Evolutionary conservation across 2,329 filamentous ascomycete genomes (phyloP), one percentile per base, ranked within the genome.

Genomic region (Sporothrix protearum): DNA sequence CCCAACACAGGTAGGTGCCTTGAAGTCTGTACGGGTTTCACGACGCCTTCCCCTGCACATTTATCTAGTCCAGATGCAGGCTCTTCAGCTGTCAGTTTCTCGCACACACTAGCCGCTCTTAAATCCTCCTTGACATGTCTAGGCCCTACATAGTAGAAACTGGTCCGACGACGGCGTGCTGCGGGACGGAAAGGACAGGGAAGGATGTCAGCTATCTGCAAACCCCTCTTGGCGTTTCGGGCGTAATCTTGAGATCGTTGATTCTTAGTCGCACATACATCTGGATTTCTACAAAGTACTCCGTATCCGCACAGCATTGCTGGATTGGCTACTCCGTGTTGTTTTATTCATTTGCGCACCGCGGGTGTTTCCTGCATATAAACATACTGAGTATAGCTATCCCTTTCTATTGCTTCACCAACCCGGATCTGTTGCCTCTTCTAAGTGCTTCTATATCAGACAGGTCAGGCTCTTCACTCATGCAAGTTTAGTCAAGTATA

Each of bases 391-490:
- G 36, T 45, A 14, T 63, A n/a, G n/a, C n/a, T n/a, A n/a, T n/a
- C n/a, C n/a, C 10, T 28, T 9, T 7, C n/a, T 28, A 12, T 14
- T 25, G 36, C 36, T 45, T 63, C n/a, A 63, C 59, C 59, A 45
- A 39, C 59, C 59, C 10, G 59, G 33, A 25, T 63, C 5, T 63
- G n/a, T 63, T 36, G 36, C 33, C 57, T 45, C 22, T n/a, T 63
- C 59, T 25, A 36, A 63, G 36, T 63, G 36, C 33, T 42, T 28
- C n/a, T 42, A 36, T 63, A 45, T 63, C 59, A 63, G n/a, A 63
- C n/a, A 25, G n/a, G 10, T 47, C 14, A 2, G 14, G 49, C 49
- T 25, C 49, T 12, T 22, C 3, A 25, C 2, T 28, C 12, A 14
- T 53, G 22, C 12, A 28, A 28, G 49, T 28, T 12, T 28, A 28